Evolutionary conservation across 352 stramenopile species (phyloP).

Genomic region (Pythium sukuiense): DNA sequence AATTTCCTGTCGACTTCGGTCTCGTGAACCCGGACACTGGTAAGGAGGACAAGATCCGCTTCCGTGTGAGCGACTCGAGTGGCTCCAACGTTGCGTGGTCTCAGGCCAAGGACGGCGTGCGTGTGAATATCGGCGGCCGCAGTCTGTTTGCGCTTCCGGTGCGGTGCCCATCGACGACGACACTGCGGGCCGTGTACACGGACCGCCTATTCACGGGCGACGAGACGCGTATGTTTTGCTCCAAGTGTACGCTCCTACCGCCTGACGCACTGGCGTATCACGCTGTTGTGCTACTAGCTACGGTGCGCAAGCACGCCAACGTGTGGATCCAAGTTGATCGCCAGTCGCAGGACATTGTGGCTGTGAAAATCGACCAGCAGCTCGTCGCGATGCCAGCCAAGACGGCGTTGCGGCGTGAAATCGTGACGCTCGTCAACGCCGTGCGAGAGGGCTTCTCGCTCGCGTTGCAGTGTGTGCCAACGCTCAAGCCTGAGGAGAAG

Average conservation of each 20-base stretch:
- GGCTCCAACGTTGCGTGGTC: conserved; percentile 48
- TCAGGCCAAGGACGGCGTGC: conserved; percentile 61
- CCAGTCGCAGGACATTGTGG: conserved; percentile 47
- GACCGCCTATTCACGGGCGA: conserved; percentile 77
- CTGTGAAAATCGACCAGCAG: conserved; percentile 64
- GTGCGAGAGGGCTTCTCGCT: conserved; percentile 57
- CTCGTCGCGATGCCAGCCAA: conserved; percentile 47
- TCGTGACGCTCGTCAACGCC: conserved; percentile 46
- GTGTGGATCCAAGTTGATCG: conserved; percentile 70
- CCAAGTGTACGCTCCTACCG: conserved; percentile 76
- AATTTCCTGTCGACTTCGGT: conserved; percentile 75
- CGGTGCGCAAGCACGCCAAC: conserved; percentile 34
- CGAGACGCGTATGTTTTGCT: conserved; percentile 76
- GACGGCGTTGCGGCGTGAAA: conserved; percentile 41
- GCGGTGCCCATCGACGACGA: conserved; percentile 19
- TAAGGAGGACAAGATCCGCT: conserved; percentile 43
- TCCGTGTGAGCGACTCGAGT: conserved; percentile 48
- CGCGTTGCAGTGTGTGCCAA: conserved; percentile 35
- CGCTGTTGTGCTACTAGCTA: conserved; percentile 39
- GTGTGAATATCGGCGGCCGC: conserved; percentile 56
- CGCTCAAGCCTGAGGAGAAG: conserved; percentile 21
- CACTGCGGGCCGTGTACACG: conserved; percentile 59
- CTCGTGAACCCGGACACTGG: conserved; percentile 31
- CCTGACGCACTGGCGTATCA: conserved; percentile 59
- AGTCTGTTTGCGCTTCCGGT: conserved; percentile 71